Evolutionary conservation across 2,329 filamentous ascomycete genomes (phyloP), one percentile per base, ranked within the genome.

Genomic region (Verticillium klebahnii): DNA sequence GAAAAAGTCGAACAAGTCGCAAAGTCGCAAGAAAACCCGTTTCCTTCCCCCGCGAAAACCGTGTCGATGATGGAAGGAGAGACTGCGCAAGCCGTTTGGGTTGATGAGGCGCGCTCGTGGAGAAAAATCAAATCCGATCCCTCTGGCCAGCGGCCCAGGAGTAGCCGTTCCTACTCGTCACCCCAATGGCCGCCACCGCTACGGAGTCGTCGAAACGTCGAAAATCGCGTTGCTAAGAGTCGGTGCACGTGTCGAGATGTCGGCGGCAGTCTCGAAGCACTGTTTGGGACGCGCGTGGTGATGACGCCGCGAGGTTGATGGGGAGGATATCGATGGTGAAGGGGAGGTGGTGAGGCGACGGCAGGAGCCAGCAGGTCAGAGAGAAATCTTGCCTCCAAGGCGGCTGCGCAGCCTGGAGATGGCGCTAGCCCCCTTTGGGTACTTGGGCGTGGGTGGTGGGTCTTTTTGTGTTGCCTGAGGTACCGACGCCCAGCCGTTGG

Each of bases 221-320:
- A 71, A 71, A 71, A 73, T 76, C 74, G 75, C 74, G 69, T 64
- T 71, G 67, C 67, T 68, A 66, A 67, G 70, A 71, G 64, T 78
- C 71, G 70, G 70, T 68, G 67, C 63, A 63, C 67, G 69, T 71
- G 69, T 74, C 73, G 72, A 69, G 68, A 62, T 63, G 61, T 69
- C 70, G 71, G 68, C 62, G 65, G 64, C 69, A 68, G 67, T 68
- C 69, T 65, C 65, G 66, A 70, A 70, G 75, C 75, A 74, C 76
- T 78, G 78, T 78, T 77, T 74, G 75, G 76, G 82, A 81, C 80
- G 80, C 82, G 84, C 78, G 78, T 77, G 75, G 74, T 77, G 78
- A 80, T 82, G 77, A 69, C 64, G 71, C 74, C 69, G 69, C 66
- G 67, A 68, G 58, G 62, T 62, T 63, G 66, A 61, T 61, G 58